Evolutionary conservation across 2,329 filamentous ascomycete genomes (phyloP), one percentile per base, ranked within the genome.

Genomic region (Pyrenochaeta sp.): DNA sequence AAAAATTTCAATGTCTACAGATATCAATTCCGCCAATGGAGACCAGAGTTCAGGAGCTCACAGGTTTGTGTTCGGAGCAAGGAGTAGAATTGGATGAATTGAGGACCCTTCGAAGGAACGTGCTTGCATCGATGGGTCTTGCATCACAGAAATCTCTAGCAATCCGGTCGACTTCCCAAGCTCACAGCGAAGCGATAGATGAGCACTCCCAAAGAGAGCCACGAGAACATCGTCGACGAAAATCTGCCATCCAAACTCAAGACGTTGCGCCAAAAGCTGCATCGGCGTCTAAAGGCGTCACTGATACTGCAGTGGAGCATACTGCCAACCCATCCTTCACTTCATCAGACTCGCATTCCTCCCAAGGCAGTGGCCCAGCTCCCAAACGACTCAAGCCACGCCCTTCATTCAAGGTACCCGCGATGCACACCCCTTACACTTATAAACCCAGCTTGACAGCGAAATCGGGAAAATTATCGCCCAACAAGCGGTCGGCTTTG

Each of bases 381-480:
- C 78, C 78, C 2, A 82, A 82, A 58, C 75, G 80, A 14, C 54
- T 70, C 1, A 78, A 75, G 47, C 67, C 73, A 21, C 67, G 69
- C 17, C 51, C 60, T 4, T 63, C 73, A 1, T 73, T 71, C 56
- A 74, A 71, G 40, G 56, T 64, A 5, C 66, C 72, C 21, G 52
- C 60, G 2, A 62, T 72, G 54, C 66, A 67, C 15, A 72, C 69
- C 37, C 64, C 74, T 2, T 64, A 66, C 18, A 53, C 48, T 10
- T 65, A 63, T 18, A 71, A 51, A 32, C 45, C 60, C 11, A 48
- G 36, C 7, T 18, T 51, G 1, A 27, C 42, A 2, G 56, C 62
- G 2, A 62, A 53, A 32, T 60, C 56, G 4, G 61, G 55, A 33
- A 67, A 57, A 40, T 45, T 56, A 18, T 63, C 66, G 15, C 54